Conservation (phyloP, 2,329 filamentous ascomycete genomes). For the Zelopaecilomyces penicillatus region DNA sequence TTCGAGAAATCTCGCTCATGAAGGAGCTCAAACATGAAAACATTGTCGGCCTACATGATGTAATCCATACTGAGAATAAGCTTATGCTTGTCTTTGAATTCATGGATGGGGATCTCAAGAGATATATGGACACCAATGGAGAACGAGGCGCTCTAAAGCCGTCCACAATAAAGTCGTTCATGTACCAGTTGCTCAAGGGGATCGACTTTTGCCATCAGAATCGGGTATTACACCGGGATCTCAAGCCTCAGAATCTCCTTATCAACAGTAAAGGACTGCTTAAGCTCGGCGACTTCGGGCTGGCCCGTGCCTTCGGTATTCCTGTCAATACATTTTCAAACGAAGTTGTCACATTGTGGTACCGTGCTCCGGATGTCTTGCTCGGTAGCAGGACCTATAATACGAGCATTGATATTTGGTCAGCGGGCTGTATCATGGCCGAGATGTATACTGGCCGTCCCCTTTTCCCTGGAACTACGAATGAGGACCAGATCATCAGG, state of each 20-base stretch:
- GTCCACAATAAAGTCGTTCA: constrained; percentile 93
- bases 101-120: constrained; percentile 97
- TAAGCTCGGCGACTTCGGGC: constrained; percentile 90
- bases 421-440: constrained; percentile 97
- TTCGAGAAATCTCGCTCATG: constrained; percentile 98
- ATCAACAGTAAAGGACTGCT: constrained; percentile 87
- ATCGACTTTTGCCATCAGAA: constrained; percentile 99
- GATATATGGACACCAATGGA: constrained; percentile 94
- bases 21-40: constrained; percentile 99
- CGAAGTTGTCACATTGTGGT: constrained; percentile 96
- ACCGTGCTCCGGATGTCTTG: constrained; percentile 90
- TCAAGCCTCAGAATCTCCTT: constrained; percentile 93
- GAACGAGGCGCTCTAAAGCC: constrained; percentile 85
- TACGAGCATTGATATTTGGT: constrained; percentile 99
- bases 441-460: constrained; percentile 98
- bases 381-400: constrained; percentile 94
- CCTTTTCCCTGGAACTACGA: constrained; percentile 93
- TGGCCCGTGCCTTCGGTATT: constrained; percentile 90
- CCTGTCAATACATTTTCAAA: constrained; percentile 98
- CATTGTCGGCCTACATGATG: constrained; percentile 94
- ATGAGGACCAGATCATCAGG: constrained; percentile 93
- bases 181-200: constrained; percentile 92
- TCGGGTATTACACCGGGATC: constrained; percentile 85
- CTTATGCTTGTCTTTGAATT: constrained; percentile 99
- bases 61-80: constrained; percentile 99